Evolutionary conservation across 1,139 yeast species (phyloP), one percentile per base, ranked within the genome.

Genomic region (Pichia sp.): DNA sequence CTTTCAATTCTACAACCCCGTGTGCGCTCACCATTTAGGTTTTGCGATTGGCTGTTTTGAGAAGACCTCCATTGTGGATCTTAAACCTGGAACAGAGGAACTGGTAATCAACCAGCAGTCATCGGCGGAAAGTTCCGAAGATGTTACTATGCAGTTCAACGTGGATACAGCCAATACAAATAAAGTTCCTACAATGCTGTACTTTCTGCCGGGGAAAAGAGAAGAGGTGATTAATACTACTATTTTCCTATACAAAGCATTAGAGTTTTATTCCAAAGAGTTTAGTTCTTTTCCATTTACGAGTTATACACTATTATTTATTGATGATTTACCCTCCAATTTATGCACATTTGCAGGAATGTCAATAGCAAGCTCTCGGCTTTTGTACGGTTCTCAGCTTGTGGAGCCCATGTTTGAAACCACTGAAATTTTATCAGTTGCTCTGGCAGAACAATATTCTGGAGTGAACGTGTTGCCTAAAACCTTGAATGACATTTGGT

Each of bases 11-110:
- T 85, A 84, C 65, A 87, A 86, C 54, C 96, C 99, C 0, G 87
- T 90, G 0, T 85, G 96, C 50, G 90, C 99, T 0, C 97, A 92
- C 62, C 97, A 92, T 69, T 78, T 95, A n/a, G 98, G 98, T 0
- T 93, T 96, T 85, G 92, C 96, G 0, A 80, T 90, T 2, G 99
- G 99, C 0, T 85, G 96, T 5, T 95, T 93, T 69, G 84, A 84
- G 42, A 77, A 75, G 58, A 76, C 79, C 44, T 80, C 81, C 19
- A 69, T 82, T 46, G 72, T 82, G 19, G 79, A 75, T 49, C 61
- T 78, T 5, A 50, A 64, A 48, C 59, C 65, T 3, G 68, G 72
- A 6, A 72, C 73, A 2, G 75, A 72, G n/a, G 64, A 62, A 3
- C 32, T 64, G 5, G 54, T 54, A 8, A 59, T 63, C 4, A 55